Base-by-base conservation (phyloP, 768 basidiomycete genomes). In the Cystofilobasidium ferigula region DNA sequence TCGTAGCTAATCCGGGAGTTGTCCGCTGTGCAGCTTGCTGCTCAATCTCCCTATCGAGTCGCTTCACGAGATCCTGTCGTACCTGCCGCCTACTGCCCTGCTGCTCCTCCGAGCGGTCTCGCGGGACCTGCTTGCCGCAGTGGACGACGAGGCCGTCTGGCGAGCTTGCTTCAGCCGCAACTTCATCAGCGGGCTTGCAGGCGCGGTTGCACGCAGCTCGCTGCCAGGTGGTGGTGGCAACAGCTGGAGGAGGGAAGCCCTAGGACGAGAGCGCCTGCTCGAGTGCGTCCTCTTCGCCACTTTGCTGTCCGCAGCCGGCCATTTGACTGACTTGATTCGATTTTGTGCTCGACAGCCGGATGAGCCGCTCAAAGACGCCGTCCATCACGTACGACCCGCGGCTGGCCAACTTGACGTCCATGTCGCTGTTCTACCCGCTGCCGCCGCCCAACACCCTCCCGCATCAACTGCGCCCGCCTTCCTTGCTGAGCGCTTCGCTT, bases 141-240 rank as follows among this genome's bases (percentile, higher is more conserved):
- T 62, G 16, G 53, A 51, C 40, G 65, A 67, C 56, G 65, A 67
- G 30, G 53, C 48, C 30, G 30, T 59, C n/a, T 67, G 65, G 65
- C 51, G 61, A n/a, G 51, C 34, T 0, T 47, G 34, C 53, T 67
- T 45, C 28, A 42, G 45, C 30, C 28, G 51, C 42, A 61, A 61
- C 59, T 67, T 57, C 24, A 20, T 60, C 24, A 0, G 7, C 14
- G 43, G 38, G 0, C 43, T 45, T 4, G 43, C 34, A 13, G 65
- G 26, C 6, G 53, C 48, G 18, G 53, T 67, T 30, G 24, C 57
- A 24, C 48, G 65, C 12, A 40, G 58, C 13, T 67, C 60, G 32
- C 59, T 57, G 4, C 38, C 51, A 3, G 60, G 60, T 43, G 58
- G 48, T 7, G 65, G 48, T 38, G 65, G 60, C 59, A 61, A 57